Evolutionary conservation across 2,329 filamentous ascomycete genomes (phyloP).

Genomic region (Verticillium nubilum): DNA sequence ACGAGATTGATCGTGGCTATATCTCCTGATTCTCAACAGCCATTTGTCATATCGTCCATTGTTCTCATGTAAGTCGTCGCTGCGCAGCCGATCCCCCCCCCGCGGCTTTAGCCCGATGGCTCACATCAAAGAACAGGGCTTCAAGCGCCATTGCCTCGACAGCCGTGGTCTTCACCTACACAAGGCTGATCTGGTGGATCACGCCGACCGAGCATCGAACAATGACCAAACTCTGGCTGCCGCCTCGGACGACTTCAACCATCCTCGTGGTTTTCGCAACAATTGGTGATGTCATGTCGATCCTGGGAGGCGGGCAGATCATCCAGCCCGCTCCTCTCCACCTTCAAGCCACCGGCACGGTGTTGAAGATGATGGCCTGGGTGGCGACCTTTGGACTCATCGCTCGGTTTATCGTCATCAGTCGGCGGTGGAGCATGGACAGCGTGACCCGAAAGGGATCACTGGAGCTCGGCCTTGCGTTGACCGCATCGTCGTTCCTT

Average conservation of each 20-base stretch:
- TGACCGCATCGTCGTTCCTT: slow-evolving; percentile 5
- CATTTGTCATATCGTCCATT: neutral
- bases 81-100: no score
- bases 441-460: neutral
- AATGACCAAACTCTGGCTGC: slow-evolving; percentile 6
- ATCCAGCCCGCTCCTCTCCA: slow-evolving; percentile 2
- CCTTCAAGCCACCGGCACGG: slow-evolving; percentile 2
- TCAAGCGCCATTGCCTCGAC: neutral
- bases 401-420: slow-evolving; percentile 4
- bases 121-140: neutral
- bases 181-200: slow-evolving; percentile 10
- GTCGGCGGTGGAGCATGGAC: slow-evolving; percentile 6
- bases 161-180: slow-evolving; percentile 10
- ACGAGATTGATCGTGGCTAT: neutral
- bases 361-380: slow-evolving; percentile 8
- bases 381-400: slow-evolving; percentile 1
- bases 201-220: slow-evolving; percentile 4
- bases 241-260: slow-evolving; percentile 6
- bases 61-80: neutral
- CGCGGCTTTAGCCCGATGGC: neutral
- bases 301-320: slow-evolving; percentile 5
- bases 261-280: slow-evolving; percentile 1
- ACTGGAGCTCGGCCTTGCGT: slow-evolving; percentile 5
- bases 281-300: slow-evolving; percentile 3
- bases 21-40: neutral